A percentile compares a stretch with the other conserved stretches of the same genome.
Conservation (phyloP, 192 early-diverging fungal genomes). For the Entomortierella beljakovae region DNA sequence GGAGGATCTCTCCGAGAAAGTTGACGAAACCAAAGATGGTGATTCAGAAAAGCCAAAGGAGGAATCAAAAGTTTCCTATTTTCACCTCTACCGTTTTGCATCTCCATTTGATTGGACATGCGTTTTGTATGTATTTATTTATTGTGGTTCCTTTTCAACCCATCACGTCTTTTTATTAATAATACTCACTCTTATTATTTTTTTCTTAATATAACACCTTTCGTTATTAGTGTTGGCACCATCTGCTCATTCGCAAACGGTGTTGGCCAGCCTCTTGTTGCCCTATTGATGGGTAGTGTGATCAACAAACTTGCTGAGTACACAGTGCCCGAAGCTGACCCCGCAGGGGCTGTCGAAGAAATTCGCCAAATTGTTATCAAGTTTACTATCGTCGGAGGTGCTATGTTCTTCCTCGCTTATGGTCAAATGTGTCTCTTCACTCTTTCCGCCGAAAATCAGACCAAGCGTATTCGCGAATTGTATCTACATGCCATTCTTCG, state of each 20-base stretch:
- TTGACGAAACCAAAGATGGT: slow-evolving; percentile 20
- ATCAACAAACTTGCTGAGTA: slow-evolving; percentile 59
- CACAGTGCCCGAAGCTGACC: slow-evolving; percentile 59
- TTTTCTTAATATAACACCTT: not conserved
- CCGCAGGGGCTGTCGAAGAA: slow-evolving; percentile 61
- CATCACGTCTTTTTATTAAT: too few species aligned
- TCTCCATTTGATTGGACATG: slow-evolving; percentile 65
- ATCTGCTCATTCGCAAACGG: slow-evolving; percentile 32
- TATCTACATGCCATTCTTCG: slow-evolving; percentile 85
- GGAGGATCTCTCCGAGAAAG: slow-evolving; percentile 17
- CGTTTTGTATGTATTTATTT: slow-evolving; percentile 45
- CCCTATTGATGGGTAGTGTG: slow-evolving; percentile 61
- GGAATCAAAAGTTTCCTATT: slow-evolving; percentile 63
- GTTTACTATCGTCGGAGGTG: slow-evolving; percentile 37
- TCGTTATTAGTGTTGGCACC: slow-evolving; percentile 36
- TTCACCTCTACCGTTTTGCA: slow-evolving; percentile 79
- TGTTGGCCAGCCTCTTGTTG: slow-evolving; percentile 41
- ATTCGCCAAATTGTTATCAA: slow-evolving; percentile 51
- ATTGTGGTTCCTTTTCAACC: not conserved
- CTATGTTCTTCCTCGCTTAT: slow-evolving; percentile 42
- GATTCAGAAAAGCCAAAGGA: slow-evolving; percentile 56
- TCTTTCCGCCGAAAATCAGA: slow-evolving; percentile 66
- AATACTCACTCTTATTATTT: not conserved
- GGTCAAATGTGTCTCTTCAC: slow-evolving; percentile 54
- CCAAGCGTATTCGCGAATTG: slow-evolving; percentile 77